Percentiles rank a stretch among this genome's conserved stretches.
These are phyloP conservation scores for Wickerhamomyces chambardii DNA, from an alignment of 805 yeast genomes.

Conservation along the genomic window DNA sequence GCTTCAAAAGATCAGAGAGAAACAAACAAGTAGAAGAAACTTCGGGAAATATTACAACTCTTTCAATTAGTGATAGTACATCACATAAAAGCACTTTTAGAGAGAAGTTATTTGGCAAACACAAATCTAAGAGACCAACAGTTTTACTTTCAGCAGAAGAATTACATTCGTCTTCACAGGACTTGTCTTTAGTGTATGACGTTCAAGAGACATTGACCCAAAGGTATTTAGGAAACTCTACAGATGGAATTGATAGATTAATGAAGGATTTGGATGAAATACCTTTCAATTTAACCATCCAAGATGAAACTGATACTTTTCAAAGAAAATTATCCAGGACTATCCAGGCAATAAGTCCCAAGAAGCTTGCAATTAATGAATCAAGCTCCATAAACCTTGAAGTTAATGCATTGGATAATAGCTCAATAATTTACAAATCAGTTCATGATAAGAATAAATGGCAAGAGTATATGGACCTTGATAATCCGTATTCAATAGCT, in stretches of 20 bases:
- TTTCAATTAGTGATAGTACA: too few relatives aligned
- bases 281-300: slow-evolving; percentile 11
- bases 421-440: neutral
- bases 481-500: slow-evolving; percentile 13
- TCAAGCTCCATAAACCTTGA: neutral
- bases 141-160: too few relatives aligned
- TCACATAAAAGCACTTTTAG: too few relatives aligned
- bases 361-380: slow-evolving; percentile 1
- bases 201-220: slow-evolving; percentile 17
- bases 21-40: too few relatives aligned
- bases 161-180: too few relatives aligned
- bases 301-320: neutral
- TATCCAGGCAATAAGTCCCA: slow-evolving; percentile 11
- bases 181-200: slow-evolving; percentile 3
- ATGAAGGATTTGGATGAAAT: slow-evolving; percentile 15
- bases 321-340: slow-evolving; percentile 4
- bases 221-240: slow-evolving; percentile 11
- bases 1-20: too few relatives aligned
- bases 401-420: neutral
- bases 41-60: too few relatives aligned
- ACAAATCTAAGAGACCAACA: too few relatives aligned
- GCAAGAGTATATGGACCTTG: neutral
- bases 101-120: too few relatives aligned
- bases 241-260: slow-evolving; percentile 9
- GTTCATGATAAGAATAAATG: neutral